Evolutionary conservation across 129 eudicot genomes (phyloP).

Genomic region (Mikania micrantha): DNA sequence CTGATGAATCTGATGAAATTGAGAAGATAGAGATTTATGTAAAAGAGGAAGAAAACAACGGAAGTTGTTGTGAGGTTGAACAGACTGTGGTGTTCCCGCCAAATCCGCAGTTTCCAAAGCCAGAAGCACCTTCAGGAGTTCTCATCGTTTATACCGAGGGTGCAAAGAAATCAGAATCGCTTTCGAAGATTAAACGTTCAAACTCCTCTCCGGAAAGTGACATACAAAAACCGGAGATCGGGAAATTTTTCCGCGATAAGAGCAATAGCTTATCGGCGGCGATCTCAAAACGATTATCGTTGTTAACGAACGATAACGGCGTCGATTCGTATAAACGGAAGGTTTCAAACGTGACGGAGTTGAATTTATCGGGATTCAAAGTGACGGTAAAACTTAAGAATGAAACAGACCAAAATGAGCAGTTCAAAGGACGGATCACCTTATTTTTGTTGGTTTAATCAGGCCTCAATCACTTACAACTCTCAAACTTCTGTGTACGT

Average conservation of each 20-base stretch:
- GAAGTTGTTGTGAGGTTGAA: constrained; percentile 11
- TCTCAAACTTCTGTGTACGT: too few species aligned
- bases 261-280: constrained; percentile 61
- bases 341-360: constrained; percentile 50
- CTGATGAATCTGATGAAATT: constrained; percentile 10
- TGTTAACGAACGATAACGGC: constrained; percentile 26
- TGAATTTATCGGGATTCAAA: constrained; percentile 59
- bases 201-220: constrained; percentile 35
- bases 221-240: constrained; percentile 57
- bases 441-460: too few species aligned
- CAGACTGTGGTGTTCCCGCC: constrained; percentile 28
- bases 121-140: constrained; percentile 61
- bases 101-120: constrained; percentile 56
- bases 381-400: constrained; percentile 48
- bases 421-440: constrained; percentile 66
- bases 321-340: constrained; percentile 13
- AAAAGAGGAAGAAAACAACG: background rate
- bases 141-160: background rate
- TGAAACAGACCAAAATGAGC: constrained; percentile 20
- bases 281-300: constrained; percentile 52
- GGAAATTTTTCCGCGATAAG: constrained; percentile 62
- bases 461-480: too few species aligned
- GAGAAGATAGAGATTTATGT: constrained; percentile 18
- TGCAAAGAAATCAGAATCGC: constrained; percentile 7
- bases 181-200: constrained; percentile 28